Conservation (phyloP, 2,329 filamentous ascomycete genomes). For the Nigrospora sphaerica region DNA sequence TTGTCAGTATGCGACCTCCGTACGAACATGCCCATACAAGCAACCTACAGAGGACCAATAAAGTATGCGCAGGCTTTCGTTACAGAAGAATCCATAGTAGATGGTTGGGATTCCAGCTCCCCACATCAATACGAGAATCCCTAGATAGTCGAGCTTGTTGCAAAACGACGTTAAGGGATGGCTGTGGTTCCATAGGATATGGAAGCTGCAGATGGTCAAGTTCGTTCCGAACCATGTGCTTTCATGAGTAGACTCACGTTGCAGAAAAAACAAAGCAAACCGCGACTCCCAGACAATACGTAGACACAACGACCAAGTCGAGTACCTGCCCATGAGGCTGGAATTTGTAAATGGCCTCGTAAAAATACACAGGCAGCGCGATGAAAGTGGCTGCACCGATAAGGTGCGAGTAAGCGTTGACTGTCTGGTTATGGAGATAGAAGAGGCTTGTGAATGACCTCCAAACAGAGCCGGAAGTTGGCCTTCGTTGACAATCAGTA, state of each 20-base stretch:
- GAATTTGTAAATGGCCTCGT: not conserved
- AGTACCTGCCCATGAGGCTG: not conserved
- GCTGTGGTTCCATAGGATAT: conserved; percentile 8
- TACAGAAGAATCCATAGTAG: conserved; percentile 11
- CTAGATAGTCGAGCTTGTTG: conserved; percentile 11
- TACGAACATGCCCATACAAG: not conserved
- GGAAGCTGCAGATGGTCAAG: conserved; percentile 6
- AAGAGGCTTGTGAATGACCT: not conserved
- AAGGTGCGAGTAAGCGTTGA: conserved; percentile 3
- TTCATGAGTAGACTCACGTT: conserved; percentile 1
- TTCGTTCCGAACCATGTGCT: not conserved
- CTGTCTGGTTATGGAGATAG: conserved; percentile 1
- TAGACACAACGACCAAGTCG: conserved; percentile 7
- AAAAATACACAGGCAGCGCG: conserved; percentile 1
- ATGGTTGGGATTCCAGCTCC: conserved; percentile 8
- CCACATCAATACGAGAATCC: conserved; percentile 11
- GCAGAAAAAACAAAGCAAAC: conserved; percentile 8
- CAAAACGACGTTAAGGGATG: not conserved
- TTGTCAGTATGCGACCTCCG: not conserved
- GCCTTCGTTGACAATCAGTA: not conserved
- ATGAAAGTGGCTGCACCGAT: conserved; percentile 1
- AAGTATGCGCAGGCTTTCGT: conserved; percentile 2
- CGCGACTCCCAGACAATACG: conserved; percentile 7
- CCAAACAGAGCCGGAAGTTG: conserved; percentile 2
- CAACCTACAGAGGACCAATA: conserved; percentile 6